Conservation (phyloP, 768 basidiomycete species). For the Lactarius quietus region DNA sequence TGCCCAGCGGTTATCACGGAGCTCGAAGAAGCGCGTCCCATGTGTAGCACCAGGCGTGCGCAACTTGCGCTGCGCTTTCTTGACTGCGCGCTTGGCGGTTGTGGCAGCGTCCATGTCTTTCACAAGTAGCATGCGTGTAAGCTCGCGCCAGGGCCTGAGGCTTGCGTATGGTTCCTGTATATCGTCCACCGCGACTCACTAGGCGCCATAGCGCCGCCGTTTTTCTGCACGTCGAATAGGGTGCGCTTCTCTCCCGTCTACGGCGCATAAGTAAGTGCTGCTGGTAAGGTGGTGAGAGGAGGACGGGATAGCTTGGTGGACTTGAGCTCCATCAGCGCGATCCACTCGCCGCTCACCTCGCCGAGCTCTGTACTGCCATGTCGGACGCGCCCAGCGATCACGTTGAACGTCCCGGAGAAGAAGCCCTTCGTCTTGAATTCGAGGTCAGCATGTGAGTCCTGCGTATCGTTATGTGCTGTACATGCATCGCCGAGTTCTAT, state of each 20-base stretch:
- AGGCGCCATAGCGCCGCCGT: constrained; percentile 68
- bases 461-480: constrained; percentile 76
- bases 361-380: constrained; percentile 63
- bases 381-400: constrained; percentile 76
- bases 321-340: constrained; percentile 83
- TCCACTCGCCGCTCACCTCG: constrained; percentile 90
- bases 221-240: constrained; percentile 83
- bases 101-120: constrained; percentile 97
- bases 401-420: constrained; percentile 88
- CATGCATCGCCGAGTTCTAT: constrained; percentile 92
- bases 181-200: constrained; percentile 84
- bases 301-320: constrained; percentile 48
- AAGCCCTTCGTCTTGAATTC: constrained; percentile 99
- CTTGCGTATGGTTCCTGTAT: constrained; percentile 89
- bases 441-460: constrained; percentile 70
- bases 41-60: constrained; percentile 64
- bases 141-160: constrained; percentile 68
- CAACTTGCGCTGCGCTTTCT: constrained; percentile 86
- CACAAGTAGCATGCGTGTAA: constrained; percentile 79
- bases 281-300: no score
- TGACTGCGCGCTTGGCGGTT: constrained; percentile 81
- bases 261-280: neutral
- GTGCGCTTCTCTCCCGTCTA: no score
- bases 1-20: constrained; percentile 73
- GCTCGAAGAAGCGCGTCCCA: no score